Evolutionary conservation across 495 filamentous ascomycete genomes (phyloP).

Genomic region (Xylaria flabelliformis): DNA sequence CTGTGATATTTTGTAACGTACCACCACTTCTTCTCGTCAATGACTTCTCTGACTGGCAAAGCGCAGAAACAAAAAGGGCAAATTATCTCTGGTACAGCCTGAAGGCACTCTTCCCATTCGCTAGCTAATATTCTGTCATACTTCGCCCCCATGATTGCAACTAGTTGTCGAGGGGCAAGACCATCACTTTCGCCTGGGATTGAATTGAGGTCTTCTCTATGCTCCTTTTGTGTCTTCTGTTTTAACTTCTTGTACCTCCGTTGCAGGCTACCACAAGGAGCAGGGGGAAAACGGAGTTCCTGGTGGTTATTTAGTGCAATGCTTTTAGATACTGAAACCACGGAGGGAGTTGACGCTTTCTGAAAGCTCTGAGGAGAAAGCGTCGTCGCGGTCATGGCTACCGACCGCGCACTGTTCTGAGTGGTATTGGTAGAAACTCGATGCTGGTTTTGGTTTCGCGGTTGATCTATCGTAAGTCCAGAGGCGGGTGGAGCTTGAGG

Average conservation of each 20-base stretch:
- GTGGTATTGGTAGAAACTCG: neutral
- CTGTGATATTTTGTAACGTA: neutral
- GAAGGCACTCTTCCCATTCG: conserved; percentile 5
- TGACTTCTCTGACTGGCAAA: neutral
- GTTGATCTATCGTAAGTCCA: too few relatives aligned
- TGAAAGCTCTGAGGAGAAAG: neutral
- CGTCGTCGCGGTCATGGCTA: neutral
- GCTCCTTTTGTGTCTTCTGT: neutral
- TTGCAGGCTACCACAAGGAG: neutral
- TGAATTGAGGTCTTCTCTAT: neutral
- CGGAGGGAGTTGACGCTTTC: neutral
- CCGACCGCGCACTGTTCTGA: neutral
- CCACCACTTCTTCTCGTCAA: conserved; percentile 10
- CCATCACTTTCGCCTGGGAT: too few relatives aligned
- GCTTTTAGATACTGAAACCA: neutral
- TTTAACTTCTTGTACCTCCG: neutral
- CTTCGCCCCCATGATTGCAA: too few relatives aligned
- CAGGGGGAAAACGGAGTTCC: conserved; percentile 9
- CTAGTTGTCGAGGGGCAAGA: neutral
- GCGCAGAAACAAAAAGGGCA: conserved; percentile 11
- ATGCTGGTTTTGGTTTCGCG: neutral
- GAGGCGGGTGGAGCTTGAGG: neutral
- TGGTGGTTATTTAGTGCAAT: neutral
- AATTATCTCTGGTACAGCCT: neutral
- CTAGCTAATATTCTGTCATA: neutral